Evolutionary conservation across 2,329 filamentous ascomycete species (phyloP).

Genomic region (Aspergillus tubingensis): DNA sequence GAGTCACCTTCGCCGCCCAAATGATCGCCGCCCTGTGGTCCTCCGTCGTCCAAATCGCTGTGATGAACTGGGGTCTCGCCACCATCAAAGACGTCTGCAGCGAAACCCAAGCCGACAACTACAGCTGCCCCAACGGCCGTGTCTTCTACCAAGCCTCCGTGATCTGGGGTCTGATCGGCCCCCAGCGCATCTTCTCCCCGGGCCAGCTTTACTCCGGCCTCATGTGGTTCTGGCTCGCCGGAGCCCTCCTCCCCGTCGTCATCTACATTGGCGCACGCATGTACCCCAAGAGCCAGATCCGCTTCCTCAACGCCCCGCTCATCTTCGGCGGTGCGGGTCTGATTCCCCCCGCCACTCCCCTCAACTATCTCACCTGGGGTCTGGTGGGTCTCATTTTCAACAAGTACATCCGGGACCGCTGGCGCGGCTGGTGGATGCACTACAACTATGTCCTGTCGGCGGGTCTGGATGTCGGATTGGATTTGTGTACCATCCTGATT

Average conservation of each 20-base stretch:
- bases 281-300: slow-evolving; percentile 62
- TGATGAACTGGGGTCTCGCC: slow-evolving; percentile 48
- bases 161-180: slow-evolving; percentile 74
- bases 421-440: slow-evolving; percentile 72
- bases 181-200: slow-evolving; percentile 67
- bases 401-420: slow-evolving; percentile 65
- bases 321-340: slow-evolving; percentile 66
- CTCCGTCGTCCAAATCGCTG: slow-evolving; percentile 51
- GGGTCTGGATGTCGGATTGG: slow-evolving; percentile 68
- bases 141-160: slow-evolving; percentile 71
- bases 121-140: slow-evolving; percentile 59
- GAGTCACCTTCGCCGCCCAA: slow-evolving; percentile 55
- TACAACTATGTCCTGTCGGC: slow-evolving; percentile 77
- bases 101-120: slow-evolving; percentile 59
- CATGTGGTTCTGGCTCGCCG: slow-evolving; percentile 72
- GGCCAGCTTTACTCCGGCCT: slow-evolving; percentile 64
- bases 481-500: slow-evolving; percentile 67
- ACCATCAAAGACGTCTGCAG: slow-evolving; percentile 67
- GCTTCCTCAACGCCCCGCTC: slow-evolving; percentile 68
- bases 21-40: slow-evolving; percentile 54
- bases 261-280: slow-evolving; percentile 63
- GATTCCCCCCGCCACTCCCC: slow-evolving; percentile 69
- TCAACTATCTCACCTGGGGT: slow-evolving; percentile 72
- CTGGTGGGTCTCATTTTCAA: slow-evolving; percentile 69
- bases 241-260: slow-evolving; percentile 62